phyloP scores from a whole-genome alignment of 1,284 basidiomycete species.

The Hypsizygus ulmarius region DNA sequence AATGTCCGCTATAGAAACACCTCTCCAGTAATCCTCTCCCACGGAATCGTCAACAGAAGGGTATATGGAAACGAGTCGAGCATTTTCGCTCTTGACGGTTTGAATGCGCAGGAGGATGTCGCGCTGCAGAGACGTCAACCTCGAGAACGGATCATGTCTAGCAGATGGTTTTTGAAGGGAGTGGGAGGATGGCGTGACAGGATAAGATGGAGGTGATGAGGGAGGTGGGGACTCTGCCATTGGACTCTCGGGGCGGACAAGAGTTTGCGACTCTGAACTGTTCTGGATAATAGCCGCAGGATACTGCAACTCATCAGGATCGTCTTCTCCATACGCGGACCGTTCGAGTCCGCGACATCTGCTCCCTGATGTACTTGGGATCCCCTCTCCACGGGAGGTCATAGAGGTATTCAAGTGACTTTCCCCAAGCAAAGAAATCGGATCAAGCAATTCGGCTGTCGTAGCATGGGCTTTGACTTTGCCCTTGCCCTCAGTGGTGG shows the following conservation, averaged over 20 bases:
- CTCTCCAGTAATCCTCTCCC: constrained; percentile 12
- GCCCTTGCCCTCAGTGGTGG: too few species aligned
- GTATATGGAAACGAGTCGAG: constrained; percentile 6
- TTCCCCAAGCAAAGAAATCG: too few species aligned
- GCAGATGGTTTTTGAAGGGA: background rate
- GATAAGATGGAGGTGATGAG: constrained; percentile 1
- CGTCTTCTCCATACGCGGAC: too few species aligned
- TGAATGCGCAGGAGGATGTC: constrained; percentile 19
- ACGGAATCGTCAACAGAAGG: constrained; percentile 6
- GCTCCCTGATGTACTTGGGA: too few species aligned
- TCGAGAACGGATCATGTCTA: constrained; percentile 16
- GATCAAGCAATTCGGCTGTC: too few species aligned
- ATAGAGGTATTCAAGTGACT: background rate
- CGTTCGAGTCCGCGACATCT: too few species aligned
- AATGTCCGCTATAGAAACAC: constrained; percentile 17
- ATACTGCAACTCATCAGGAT: too few species aligned
- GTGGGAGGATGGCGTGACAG: background rate
- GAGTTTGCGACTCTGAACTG: background rate
- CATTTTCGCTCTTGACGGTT: background rate
- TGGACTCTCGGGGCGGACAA: too few species aligned
- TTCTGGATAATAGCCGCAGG: too few species aligned
- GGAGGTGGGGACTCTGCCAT: background rate
- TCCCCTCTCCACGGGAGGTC: too few species aligned
- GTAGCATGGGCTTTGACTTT: too few species aligned
- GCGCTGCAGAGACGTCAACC: constrained; percentile 14